Evolutionary conservation across 2,329 filamentous ascomycete genomes (phyloP), one percentile per base, ranked within the genome.

Genomic region (Fusarium pseudocircinatum): DNA sequence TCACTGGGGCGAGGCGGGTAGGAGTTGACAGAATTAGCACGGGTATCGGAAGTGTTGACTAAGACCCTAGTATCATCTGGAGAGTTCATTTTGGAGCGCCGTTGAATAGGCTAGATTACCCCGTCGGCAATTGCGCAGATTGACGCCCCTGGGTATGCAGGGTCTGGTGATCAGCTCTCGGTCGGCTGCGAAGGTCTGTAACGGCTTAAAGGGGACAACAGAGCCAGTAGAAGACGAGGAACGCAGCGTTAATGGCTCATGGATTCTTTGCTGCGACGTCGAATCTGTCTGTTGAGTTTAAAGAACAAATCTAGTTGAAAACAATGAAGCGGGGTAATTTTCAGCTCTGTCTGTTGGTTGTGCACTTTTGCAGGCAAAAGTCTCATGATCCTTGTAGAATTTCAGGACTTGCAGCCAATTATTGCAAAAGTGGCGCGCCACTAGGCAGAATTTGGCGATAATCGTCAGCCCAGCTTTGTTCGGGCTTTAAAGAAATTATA

Each of bases 211-310:
- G 12, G 8, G 22, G 8, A 8, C n/a, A 22, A 6, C 11, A 36
- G 14, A 36, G n/a, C 8, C n/a, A 15, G 16, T 15, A 15, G 0
- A 11, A 14, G 2, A 18, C 14, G 5, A 26, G 4, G 0, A 3
- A 11, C 14, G 24, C 0, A 13, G 22, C 2, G 13, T 4, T 4
- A 6, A 22, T 15, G 4, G 18, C 4, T 9, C 0, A 2, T 11
- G 0, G 3, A 3, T 4, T 8, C 32, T 37, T 53, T 22, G 4
- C 14, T 36, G 0, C 37, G 0, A 13, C 3, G 14, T 16, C 11
- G 24, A 22, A 4, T 28, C 10, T 22, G 10, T 28, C 2, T 16
- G 7, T 15, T 22, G 18, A 0, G 4, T 16, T 22, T 12, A 4
- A 36, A 16, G 18, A 7, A 37, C 24, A 22, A 26, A 26, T 26